A percentile compares a stretch with the other conserved stretches of the same genome.
Conservation (phyloP, 2,329 filamentous ascomycete genomes). For the Monosporascus sp. region DNA sequence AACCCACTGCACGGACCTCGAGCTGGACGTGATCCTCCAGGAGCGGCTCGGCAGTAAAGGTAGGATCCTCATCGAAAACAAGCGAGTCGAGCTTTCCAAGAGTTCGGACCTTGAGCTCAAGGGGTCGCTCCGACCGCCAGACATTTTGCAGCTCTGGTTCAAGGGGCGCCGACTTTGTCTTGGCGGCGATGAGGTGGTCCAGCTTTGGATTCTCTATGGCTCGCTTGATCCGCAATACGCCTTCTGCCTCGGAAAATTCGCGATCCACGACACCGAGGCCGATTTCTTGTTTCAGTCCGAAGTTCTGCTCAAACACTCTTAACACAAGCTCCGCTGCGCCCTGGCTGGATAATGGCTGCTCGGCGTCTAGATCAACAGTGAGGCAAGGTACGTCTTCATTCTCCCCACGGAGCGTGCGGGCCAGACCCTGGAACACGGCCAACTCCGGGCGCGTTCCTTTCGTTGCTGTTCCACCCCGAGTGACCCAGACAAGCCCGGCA, state of each 20-base stretch:
- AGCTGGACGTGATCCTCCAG: constrained; percentile 29
- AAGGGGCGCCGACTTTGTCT: neutral
- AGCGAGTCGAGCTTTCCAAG: neutral
- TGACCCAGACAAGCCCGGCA: neutral
- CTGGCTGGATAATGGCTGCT: neutral
- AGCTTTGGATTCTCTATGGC: neutral
- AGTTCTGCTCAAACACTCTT: neutral
- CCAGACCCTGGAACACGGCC: neutral
- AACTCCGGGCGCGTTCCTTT: neutral
- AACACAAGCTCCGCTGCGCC: neutral
- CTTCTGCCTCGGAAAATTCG: neutral
- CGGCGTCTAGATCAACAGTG: neutral
- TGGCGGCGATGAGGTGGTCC: neutral
- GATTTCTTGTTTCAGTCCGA: neutral
- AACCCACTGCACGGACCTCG: constrained; percentile 20
- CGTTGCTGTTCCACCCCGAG: neutral
- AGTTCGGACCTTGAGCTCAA: neutral
- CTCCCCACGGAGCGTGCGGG: neutral
- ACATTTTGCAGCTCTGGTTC: neutral
- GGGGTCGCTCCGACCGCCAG: neutral
- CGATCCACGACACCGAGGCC: neutral
- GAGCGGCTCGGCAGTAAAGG: constrained; percentile 21
- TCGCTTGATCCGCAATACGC: neutral
- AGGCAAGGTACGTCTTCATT: neutral
- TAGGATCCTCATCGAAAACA: constrained; percentile 10